Evolutionary conservation across 495 filamentous ascomycete genomes (phyloP), one percentile per base, ranked within the genome.

Genomic region (Penicillium turbatum): DNA sequence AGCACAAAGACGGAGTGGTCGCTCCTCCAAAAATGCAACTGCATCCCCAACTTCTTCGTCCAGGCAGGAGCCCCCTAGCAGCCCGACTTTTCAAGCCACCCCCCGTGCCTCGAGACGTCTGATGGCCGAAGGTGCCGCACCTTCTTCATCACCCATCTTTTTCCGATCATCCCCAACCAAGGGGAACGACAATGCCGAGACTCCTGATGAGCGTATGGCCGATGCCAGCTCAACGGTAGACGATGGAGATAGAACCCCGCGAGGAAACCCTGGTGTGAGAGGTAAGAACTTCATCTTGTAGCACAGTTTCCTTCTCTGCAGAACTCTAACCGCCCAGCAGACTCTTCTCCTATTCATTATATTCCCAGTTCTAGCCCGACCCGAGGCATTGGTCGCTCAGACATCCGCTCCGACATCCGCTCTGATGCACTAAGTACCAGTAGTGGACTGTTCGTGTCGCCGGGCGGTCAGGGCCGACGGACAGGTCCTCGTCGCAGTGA

Each of bases 321-420:
- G 29, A 51, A 7, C 44, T 19, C 53, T 62, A 36, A 56, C 30
- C 12, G 8, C 5, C 37, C 19, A 44, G 10, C 49, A 95, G 91
- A 91, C 58, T 97, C 91, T 0, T 97, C 91, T 7, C 91, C 91
- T 1, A 89, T 97, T 59, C 85, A 85, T 57, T 97, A 95, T 61
- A 86, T 86, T 27, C 81, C 91, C 41, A 95, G 88, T 65, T 93
- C 91, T 30, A 93, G 89, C 65, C 89, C 90, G 2, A 82, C 82
- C 16, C 80, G 83, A 51, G 76, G 58, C 26, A 54, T 60, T 15
- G 49, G 26, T 31, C 64, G 64, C 35, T 57, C 75, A 51, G 72
- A 78, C 44, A 68, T 72, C 53, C 82, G 80, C 48, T 82, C 82
- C 59, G 66, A 69, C 26, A 61, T 68, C 39, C 75, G 69, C 26